Percentiles rank a stretch among this genome's conserved stretches.
These are phyloP conservation scores for Podaxis mareebaensis DNA, from an alignment of 768 basidiomycete genomes.

Conservation along the genomic window DNA sequence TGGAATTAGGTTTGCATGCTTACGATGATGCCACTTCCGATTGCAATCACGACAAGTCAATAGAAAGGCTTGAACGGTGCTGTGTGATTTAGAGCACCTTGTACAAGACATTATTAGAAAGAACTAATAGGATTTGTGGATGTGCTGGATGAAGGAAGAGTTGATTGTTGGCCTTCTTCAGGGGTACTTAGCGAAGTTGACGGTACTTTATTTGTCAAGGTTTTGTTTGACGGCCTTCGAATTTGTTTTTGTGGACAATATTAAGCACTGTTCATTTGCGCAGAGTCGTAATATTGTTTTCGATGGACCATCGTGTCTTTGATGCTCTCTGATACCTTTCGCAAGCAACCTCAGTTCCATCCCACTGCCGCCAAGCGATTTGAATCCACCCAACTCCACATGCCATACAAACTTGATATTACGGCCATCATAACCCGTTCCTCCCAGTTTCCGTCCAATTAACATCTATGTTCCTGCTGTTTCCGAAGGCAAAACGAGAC, in stretches of 20 bases:
- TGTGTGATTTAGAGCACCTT: constrained; percentile 26
- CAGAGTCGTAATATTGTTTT: too few relatives aligned
- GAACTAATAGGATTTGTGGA: neutral
- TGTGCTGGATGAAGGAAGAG: neutral
- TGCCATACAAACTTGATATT: too few relatives aligned
- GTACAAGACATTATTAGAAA: constrained; percentile 22
- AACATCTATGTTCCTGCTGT: too few relatives aligned
- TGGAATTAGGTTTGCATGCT: constrained; percentile 9
- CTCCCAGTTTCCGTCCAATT: too few relatives aligned
- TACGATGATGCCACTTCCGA: constrained; percentile 38
- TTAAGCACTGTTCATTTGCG: too few relatives aligned
- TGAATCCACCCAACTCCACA: too few relatives aligned
- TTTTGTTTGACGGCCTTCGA: neutral
- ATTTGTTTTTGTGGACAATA: neutral
- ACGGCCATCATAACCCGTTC: too few relatives aligned
- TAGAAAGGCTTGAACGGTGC: constrained; percentile 31
- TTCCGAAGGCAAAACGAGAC: too few relatives aligned
- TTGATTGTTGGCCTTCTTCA: neutral
- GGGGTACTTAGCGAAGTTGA: neutral
- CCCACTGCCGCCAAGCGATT: too few relatives aligned
- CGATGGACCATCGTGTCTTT: too few relatives aligned
- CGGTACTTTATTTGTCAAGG: neutral
- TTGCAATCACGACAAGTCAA: constrained; percentile 33
- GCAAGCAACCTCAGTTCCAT: neutral
- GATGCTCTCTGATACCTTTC: neutral